phyloP scores from a whole-genome alignment of 2,329 filamentous ascomycete species.

The Cryphonectria parasitica region DNA sequence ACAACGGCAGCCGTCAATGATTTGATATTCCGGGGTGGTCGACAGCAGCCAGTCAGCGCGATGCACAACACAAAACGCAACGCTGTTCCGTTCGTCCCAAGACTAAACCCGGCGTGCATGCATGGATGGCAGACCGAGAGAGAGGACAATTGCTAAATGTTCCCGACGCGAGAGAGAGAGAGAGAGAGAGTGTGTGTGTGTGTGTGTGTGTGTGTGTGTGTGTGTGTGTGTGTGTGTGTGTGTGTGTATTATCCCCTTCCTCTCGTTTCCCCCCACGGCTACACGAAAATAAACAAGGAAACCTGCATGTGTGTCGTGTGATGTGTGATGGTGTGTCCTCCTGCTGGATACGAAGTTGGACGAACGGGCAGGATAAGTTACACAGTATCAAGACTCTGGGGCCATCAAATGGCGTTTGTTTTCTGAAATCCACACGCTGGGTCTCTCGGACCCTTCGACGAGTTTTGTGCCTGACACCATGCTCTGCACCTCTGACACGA shows the following conservation, averaged over 20 bases:
- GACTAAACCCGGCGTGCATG: not conserved
- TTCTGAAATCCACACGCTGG: no score
- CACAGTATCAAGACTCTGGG: not conserved
- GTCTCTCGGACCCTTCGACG: not conserved
- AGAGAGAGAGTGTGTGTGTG: no score
- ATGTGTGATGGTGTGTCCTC: conserved; percentile 6
- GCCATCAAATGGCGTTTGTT: not conserved
- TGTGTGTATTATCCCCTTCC: not conserved
- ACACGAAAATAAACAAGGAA: not conserved
- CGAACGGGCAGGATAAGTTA: not conserved
- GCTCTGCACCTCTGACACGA: not conserved
- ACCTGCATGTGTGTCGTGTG: conserved; percentile 10
- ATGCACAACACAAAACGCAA: not conserved
- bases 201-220: no score
- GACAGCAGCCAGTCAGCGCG: not conserved
- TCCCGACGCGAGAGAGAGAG: not conserved
- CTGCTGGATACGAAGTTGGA: conserved; percentile 16
- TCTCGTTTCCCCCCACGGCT: not conserved
- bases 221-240: no score
- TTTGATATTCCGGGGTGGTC: not conserved
- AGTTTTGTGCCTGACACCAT: not conserved
- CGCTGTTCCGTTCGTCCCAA: not conserved
- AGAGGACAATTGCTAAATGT: not conserved
- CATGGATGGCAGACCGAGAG: not conserved
- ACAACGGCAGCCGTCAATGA: not conserved